These are phyloP conservation scores for Trapa incisa DNA, from an alignment of 345 rosid genomes.

Conservation along the genomic window DNA sequence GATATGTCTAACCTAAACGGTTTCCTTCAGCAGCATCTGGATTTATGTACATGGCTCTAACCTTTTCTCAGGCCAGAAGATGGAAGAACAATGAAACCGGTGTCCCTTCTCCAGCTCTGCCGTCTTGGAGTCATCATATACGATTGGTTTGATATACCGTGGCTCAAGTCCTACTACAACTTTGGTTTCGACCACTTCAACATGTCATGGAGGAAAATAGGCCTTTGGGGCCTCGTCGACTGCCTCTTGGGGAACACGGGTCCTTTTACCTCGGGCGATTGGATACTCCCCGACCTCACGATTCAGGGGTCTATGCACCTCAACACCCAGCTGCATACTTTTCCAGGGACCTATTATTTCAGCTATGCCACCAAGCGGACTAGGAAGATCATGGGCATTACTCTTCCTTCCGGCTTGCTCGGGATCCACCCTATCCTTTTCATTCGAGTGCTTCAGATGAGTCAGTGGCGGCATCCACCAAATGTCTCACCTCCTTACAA, in stretches of 20 bases:
- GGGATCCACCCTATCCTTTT: conserved; percentile 81
- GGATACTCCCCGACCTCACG: conserved; percentile 97
- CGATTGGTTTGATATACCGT: conserved; percentile 85
- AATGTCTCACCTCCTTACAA: conserved; percentile 65
- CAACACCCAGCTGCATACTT: conserved; percentile 49
- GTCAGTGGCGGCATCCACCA: conserved; percentile 64
- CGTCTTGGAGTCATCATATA: conserved; percentile 73
- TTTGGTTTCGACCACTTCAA: conserved; percentile 92
- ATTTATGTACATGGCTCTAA: neutral
- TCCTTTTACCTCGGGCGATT: conserved; percentile 73
- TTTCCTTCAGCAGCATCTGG: too few relatives aligned
- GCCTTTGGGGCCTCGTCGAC: conserved; percentile 57
- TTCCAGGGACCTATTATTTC: conserved; percentile 73
- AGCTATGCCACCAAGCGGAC: conserved; percentile 89
- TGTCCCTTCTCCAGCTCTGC: conserved; percentile 68
- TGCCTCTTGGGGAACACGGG: conserved; percentile 67
- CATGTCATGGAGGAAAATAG: conserved; percentile 63
- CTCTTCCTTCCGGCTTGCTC: conserved; percentile 59
- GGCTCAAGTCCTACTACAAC: conserved; percentile 75
- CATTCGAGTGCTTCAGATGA: conserved; percentile 76
- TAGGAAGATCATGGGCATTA: conserved; percentile 44
- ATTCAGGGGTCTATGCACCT: conserved; percentile 65
- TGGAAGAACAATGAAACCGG: conserved; percentile 57
- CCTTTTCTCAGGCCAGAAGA: conserved; percentile 57
- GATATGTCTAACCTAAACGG: too few relatives aligned